Percentiles rank a stretch among this genome's conserved stretches.
phyloP scores from a whole-genome alignment of 2,329 filamentous ascomycete genomes.

The Pestalotiopsis sp. region DNA sequence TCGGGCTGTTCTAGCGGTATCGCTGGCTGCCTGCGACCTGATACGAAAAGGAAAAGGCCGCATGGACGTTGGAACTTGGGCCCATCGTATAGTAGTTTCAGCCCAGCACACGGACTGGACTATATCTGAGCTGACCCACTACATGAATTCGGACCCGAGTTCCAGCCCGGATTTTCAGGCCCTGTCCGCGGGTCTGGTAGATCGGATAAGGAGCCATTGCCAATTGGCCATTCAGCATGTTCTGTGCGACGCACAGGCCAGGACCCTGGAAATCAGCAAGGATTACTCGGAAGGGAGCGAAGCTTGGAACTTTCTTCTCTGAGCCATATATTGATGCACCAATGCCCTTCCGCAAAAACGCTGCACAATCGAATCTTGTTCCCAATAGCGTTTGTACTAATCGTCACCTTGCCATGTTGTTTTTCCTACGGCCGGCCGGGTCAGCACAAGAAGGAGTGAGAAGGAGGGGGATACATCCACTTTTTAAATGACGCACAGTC shows the following conservation, averaged over 20 bases:
- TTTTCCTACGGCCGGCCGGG: neutral
- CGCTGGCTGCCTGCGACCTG: neutral
- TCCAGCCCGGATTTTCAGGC: neutral
- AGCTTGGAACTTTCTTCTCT: neutral
- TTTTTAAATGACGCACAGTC: neutral
- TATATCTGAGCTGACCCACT: neutral
- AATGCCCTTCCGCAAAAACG: neutral
- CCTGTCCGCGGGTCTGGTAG: neutral
- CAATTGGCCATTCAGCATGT: neutral
- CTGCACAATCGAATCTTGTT: neutral
- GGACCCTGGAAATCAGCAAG: neutral
- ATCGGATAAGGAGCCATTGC: neutral
- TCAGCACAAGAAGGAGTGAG: neutral
- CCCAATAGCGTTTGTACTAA: neutral
- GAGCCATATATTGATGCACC: neutral
- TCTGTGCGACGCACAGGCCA: neutral
- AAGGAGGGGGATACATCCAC: neutral
- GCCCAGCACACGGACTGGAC: neutral
- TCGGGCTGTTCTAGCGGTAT: neutral
- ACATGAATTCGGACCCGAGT: neutral
- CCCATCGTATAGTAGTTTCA: neutral
- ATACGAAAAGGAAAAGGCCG: neutral
- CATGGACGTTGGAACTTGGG: neutral
- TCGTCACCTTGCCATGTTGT: neutral
- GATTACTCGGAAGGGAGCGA: neutral